A percentile compares a stretch with the other conserved stretches of the same genome.
phyloP scores from a whole-genome alignment of 495 filamentous ascomycete species.

The Terfezia boudieri region DNA sequence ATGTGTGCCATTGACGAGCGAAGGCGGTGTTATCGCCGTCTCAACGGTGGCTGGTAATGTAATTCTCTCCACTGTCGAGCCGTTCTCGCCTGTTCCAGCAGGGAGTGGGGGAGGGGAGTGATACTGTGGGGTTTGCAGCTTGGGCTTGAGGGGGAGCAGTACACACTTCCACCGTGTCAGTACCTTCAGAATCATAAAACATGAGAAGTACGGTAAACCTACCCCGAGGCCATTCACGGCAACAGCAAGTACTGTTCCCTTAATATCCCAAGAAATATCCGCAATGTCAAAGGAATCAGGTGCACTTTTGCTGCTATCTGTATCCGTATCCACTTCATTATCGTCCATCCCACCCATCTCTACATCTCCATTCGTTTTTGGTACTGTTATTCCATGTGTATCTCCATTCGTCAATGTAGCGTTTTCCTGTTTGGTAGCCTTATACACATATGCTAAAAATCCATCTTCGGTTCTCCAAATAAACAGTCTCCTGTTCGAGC shows the following conservation, averaged over 20 bases:
- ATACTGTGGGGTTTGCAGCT: too few species aligned
- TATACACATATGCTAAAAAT: background rate
- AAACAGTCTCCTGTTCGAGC: background rate
- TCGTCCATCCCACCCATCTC: constrained; percentile 1
- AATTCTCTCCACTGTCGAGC: too few species aligned
- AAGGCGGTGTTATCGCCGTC: too few species aligned
- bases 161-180: too few species aligned
- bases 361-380: background rate
- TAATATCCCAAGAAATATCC: background rate
- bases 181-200: background rate
- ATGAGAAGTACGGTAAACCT: background rate
- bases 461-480: background rate
- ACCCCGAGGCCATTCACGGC: background rate
- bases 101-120: too few species aligned
- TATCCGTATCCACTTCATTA: constrained; percentile 1
- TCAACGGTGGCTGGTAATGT: too few species aligned
- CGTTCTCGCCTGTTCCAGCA: too few species aligned
- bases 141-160: too few species aligned
- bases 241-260: background rate
- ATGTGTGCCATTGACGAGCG: too few species aligned
- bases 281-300: background rate
- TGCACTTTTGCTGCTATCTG: background rate
- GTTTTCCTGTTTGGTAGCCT: background rate
- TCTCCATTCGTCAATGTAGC: background rate
- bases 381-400: background rate